Evolutionary conservation across 257 asterid species (phyloP).

Genomic region (Solanum habrochaites): DNA sequence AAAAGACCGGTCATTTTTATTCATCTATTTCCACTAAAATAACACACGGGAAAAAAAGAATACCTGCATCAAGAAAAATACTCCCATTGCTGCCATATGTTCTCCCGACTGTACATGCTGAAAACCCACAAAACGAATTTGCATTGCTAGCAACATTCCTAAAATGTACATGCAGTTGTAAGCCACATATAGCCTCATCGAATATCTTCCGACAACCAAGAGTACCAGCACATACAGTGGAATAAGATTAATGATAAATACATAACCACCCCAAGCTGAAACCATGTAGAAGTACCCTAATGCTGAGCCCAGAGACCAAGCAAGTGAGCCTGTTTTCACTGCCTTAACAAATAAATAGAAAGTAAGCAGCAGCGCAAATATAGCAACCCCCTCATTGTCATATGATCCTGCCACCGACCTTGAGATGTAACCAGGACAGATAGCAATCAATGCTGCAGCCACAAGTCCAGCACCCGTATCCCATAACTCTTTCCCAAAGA

Average conservation of each 20-base stretch:
- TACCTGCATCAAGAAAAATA: conserved; percentile 97
- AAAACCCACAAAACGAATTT: conserved; percentile 95
- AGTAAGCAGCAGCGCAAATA: conserved; percentile 87
- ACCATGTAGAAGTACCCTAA: conserved; percentile 98
- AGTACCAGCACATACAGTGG: conserved; percentile 91
- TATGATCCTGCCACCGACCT: conserved; percentile 98
- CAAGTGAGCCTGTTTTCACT: conserved; percentile 96
- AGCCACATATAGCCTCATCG: conserved; percentile 94
- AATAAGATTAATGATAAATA: conserved; percentile 88
- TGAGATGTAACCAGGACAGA: conserved; percentile 98
- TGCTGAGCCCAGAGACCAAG: conserved; percentile 95
- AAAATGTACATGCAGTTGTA: conserved; percentile 87
- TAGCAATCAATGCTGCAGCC: conserved; percentile 89
- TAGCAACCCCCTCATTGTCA: conserved; percentile 97
- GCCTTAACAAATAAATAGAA: conserved; percentile 97
- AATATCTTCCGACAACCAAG: conserved; percentile 84
- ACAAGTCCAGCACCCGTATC: conserved; percentile 99
- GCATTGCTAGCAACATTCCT: conserved; percentile 97
- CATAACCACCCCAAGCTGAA: conserved; percentile 99
- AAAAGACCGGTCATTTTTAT: not conserved
- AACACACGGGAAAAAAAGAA: not conserved
- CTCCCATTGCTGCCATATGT: conserved; percentile 99
- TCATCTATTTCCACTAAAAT: not conserved
- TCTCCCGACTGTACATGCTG: conserved; percentile 99
- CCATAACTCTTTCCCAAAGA: conserved; percentile 97